phyloP scores from a whole-genome alignment of 2,329 filamentous ascomycete species.

The Delphinella strobiligena region DNA sequence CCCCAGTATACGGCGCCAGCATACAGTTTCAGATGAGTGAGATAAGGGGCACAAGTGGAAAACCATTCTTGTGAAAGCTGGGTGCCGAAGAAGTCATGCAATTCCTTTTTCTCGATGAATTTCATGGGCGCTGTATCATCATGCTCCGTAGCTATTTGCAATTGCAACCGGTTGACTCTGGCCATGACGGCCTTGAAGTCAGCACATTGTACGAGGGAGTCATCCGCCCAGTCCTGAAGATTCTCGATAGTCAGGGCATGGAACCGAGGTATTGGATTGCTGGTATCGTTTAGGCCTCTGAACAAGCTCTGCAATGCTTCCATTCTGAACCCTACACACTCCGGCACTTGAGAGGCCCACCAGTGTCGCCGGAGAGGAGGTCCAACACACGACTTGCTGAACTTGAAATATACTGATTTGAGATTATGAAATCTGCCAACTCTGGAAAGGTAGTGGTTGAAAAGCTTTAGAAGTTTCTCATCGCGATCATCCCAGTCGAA shows the following conservation, averaged over 20 bases:
- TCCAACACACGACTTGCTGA: conserved; percentile 4
- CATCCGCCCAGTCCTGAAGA: conserved; percentile 13
- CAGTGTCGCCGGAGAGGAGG: conserved; percentile 5
- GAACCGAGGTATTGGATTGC: conserved; percentile 5
- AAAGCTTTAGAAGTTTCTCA: conserved; percentile 3
- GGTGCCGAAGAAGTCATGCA: conserved; percentile 14
- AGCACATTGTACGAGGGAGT: conserved; percentile 7
- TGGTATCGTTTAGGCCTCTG: conserved; percentile 1
- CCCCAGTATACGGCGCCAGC: conserved; percentile 25
- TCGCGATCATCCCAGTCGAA: conserved; percentile 7
- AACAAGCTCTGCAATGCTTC: conserved; percentile 6
- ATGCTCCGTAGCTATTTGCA: conserved; percentile 14
- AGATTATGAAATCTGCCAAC: conserved; percentile 3
- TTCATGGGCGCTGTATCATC: conserved; percentile 10
- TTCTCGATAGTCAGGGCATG: conserved; percentile 15
- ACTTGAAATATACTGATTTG: conserved; percentile 3
- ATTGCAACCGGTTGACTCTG: conserved; percentile 11
- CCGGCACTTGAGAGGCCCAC: conserved; percentile 5
- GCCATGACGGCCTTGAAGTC: conserved; percentile 13
- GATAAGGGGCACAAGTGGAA: conserved; percentile 11
- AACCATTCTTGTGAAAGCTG: conserved; percentile 15
- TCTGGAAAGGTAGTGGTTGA: conserved; percentile 2
- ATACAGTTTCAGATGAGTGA: conserved; percentile 29
- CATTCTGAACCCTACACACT: conserved; percentile 5
- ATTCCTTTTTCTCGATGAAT: conserved; percentile 9